Evolutionary conservation across 441 rosid genomes (phyloP).

Genomic region (Kokia cookei): DNA sequence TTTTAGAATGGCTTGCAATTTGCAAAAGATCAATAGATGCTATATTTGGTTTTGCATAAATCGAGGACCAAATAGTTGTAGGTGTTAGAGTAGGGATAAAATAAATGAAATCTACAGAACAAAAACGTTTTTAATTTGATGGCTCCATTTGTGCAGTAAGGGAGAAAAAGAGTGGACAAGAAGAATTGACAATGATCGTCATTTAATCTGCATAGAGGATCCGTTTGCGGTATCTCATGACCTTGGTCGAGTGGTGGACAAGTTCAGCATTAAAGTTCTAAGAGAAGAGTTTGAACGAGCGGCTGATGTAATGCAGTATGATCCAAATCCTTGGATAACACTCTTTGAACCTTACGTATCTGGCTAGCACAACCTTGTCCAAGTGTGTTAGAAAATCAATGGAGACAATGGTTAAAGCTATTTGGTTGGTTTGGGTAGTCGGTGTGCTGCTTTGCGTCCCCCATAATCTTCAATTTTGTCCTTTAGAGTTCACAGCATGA

Average conservation of each 20-base stretch:
- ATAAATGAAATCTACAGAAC: background rate
- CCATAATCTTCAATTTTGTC: too few species aligned
- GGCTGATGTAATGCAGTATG: constrained; percentile 70
- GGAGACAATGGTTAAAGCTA: too few species aligned
- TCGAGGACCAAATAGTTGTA: background rate
- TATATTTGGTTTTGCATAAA: background rate
- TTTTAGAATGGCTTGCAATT: background rate
- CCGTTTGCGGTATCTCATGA: constrained; percentile 81
- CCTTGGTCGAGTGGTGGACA: constrained; percentile 92
- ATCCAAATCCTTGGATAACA: constrained; percentile 57
- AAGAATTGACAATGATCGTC: constrained; percentile 88
- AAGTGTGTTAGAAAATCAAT: too few species aligned
- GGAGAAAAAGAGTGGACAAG: constrained; percentile 90
- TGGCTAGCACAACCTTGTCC: background rate
- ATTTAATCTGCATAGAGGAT: constrained; percentile 98
- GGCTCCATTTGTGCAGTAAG: constrained; percentile 43
- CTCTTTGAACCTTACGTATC: constrained; percentile 67
- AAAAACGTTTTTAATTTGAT: background rate
- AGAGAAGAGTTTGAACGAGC: constrained; percentile 97
- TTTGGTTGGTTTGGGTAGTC: too few species aligned
- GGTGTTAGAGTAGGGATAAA: background rate
- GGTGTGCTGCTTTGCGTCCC: too few species aligned
- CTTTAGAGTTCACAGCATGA: too few species aligned
- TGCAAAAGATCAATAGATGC: background rate
- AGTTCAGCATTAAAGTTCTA: constrained; percentile 73